Evolutionary conservation across 495 filamentous ascomycete species (phyloP), one percentile per base, ranked within the genome.

Genomic region (Penicillium antarcticum): DNA sequence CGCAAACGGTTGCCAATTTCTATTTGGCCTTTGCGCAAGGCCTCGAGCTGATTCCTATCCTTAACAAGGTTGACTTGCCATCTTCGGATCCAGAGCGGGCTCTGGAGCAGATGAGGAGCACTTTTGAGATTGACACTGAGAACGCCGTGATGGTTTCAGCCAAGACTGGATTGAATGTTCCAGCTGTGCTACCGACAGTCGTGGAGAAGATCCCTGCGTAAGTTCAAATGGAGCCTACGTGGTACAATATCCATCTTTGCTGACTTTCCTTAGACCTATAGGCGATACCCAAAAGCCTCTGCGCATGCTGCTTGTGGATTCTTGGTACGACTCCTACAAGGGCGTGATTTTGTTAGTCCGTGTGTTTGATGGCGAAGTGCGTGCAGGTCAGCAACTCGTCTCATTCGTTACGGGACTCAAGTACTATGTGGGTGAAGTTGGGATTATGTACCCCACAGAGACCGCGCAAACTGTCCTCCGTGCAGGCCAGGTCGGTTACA

Each of bases 1-100:
- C 91, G 21, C 91, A 96, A 71, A 96, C 92, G 2, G 95, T 97
- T 1, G 92, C 94, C 29, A 98, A 98, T 66, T 98, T 98, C 74
- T 97, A 96, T 62, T 79, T 97, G 19, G 94, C 94, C 14, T 98
- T 98, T 68, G 84, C 94, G 2, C 89, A 97, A 63, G 89, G 88
- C 2, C 71, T 98, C 35, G 74, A 82, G 31, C 81, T 98, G 55
- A 85, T 98, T 13, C 94, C 94, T 0, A 87, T 98, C 35, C 79
- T 98, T 61, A 98, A 98, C 75, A 98, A 98, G 73, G 84, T 98
- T 47, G 94, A 98, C 63, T 73, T 98, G 40, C 85, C 86, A 2
- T 88, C 89, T 2, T 91, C 94, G 11, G 94, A 97, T 55, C 81
- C 91, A 17, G 80, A 85, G 42, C 78, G 91, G 46, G 90, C 91